Conservation (phyloP, 2,329 filamentous ascomycete species). For the Venturiaceae sp. region DNA sequence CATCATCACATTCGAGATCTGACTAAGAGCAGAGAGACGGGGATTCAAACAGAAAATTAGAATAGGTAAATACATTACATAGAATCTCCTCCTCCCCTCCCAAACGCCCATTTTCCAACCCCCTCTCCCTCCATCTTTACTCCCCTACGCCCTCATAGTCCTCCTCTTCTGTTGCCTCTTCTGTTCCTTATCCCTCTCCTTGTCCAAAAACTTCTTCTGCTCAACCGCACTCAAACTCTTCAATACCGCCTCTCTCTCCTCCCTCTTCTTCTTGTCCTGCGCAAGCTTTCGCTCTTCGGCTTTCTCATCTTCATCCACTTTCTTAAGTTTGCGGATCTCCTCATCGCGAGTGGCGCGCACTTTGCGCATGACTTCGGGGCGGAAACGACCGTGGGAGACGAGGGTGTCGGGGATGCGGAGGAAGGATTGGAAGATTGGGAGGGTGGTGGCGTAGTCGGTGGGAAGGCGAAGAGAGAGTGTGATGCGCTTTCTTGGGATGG, state of each 20-base stretch:
- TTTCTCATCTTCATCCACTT: slow-evolving; percentile 62
- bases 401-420: slow-evolving; percentile 77
- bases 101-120: not conserved
- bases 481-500: slow-evolving; percentile 74
- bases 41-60: not conserved
- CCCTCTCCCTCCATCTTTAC: not conserved
- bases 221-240: slow-evolving; percentile 57
- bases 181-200: slow-evolving; percentile 66
- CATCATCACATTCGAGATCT: too few species aligned
- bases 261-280: slow-evolving; percentile 60
- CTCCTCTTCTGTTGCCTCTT: slow-evolving; percentile 9
- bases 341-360: slow-evolving; percentile 72
- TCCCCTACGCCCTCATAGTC: slow-evolving; percentile 9
- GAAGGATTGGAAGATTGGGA: slow-evolving; percentile 73
- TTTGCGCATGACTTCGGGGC: slow-evolving; percentile 77
- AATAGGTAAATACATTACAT: not conserved
- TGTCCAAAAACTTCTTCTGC: slow-evolving; percentile 54
- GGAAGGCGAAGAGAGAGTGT: slow-evolving; percentile 65
- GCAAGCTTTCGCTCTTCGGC: slow-evolving; percentile 47
- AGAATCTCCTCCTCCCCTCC: not conserved
- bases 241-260: slow-evolving; percentile 62
- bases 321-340: slow-evolving; percentile 68
- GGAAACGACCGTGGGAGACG: slow-evolving; percentile 70
- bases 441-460: slow-evolving; percentile 45
- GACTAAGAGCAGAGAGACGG: too few species aligned